phyloP scores from a whole-genome alignment of 2,329 filamentous ascomycete genomes.

The Scopulariopsis brevicaulis region DNA sequence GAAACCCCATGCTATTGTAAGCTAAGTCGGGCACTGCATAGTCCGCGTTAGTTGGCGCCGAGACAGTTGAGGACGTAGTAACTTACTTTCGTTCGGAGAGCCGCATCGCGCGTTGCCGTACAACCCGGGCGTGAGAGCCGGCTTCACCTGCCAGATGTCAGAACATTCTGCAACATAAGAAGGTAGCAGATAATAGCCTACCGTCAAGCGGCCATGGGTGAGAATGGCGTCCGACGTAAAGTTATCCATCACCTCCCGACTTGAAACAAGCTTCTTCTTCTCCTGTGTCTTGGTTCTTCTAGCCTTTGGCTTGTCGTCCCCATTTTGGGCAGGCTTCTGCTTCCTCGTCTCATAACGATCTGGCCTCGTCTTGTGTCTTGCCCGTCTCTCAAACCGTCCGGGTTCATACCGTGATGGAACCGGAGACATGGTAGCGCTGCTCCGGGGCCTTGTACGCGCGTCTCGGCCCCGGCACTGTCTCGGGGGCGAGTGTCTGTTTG shows the following conservation, averaged over 20 bases:
- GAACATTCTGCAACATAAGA: background rate
- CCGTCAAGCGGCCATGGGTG: conserved; percentile 19
- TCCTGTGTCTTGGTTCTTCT: conserved; percentile 11
- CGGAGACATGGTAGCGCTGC: conserved; percentile 4
- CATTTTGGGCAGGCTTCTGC: conserved; percentile 7
- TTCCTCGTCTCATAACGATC: conserved; percentile 40
- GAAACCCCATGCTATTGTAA: conserved; percentile 39
- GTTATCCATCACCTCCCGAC: conserved; percentile 38
- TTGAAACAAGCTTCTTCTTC: conserved; percentile 19
- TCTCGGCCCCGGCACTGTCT: conserved; percentile 6
- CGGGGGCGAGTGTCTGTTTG: background rate
- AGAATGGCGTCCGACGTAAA: conserved; percentile 44
- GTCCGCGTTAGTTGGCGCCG: conserved; percentile 7
- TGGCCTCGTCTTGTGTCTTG: conserved; percentile 42
- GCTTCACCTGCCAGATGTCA: conserved; percentile 16
- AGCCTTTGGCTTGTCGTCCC: conserved; percentile 10
- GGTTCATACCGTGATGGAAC: conserved; percentile 1
- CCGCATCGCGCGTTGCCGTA: conserved; percentile 20
- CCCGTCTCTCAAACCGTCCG: conserved; percentile 32
- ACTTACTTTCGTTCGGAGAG: conserved; percentile 10
- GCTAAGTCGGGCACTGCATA: conserved; percentile 35
- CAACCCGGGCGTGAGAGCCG: conserved; percentile 18
- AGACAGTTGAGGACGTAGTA: background rate
- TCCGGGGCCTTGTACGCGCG: conserved; percentile 5
- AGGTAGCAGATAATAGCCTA: conserved; percentile 6